A percentile compares a stretch with the other conserved stretches of the same genome.
Conservation (phyloP, 495 filamentous ascomycete genomes). For the Thermothielavioides terrestris region DNA sequence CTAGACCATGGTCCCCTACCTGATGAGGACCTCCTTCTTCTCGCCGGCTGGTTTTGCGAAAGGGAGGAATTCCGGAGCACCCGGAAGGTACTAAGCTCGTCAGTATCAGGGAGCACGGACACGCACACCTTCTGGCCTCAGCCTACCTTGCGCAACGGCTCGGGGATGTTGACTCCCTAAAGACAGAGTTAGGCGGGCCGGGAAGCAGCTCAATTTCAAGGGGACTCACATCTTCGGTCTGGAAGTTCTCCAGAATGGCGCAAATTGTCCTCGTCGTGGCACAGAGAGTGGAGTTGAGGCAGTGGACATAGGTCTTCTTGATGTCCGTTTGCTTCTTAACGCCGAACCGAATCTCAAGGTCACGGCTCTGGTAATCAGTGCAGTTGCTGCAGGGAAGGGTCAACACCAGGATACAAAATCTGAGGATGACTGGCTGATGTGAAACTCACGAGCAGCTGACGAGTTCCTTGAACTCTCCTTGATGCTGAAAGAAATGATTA, state of each 20-base stretch:
- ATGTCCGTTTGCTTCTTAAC: conserved; percentile 37
- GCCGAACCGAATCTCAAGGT: conserved; percentile 59
- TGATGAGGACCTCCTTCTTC: conserved; percentile 32
- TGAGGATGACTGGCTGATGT: neutral
- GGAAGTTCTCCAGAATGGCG: conserved; percentile 94
- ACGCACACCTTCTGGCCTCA: neutral
- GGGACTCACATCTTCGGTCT: conserved; percentile 66
- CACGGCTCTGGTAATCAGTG: conserved; percentile 88
- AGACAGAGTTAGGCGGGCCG: conserved; percentile 1
- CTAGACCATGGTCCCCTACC: conserved; percentile 1
- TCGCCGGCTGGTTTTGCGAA: conserved; percentile 45
- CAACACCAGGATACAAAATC: neutral
- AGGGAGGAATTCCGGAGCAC: conserved; percentile 75
- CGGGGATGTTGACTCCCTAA: conserved; percentile 76
- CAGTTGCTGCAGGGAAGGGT: conserved; percentile 50
- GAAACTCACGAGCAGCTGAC: conserved; percentile 65
- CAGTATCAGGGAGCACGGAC: neutral
- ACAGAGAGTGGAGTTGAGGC: conserved; percentile 82
- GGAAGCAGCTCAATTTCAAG: neutral
- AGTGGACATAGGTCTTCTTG: conserved; percentile 91
- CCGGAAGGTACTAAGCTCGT: conserved; percentile 67
- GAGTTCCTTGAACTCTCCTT: conserved; percentile 90
- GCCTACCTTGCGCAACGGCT: conserved; percentile 63
- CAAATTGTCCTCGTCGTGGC: conserved; percentile 91
- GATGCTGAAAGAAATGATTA: conserved; percentile 11